phyloP scores from a whole-genome alignment of 139 green algal species.

The Coccomyxa sp. region DNA sequence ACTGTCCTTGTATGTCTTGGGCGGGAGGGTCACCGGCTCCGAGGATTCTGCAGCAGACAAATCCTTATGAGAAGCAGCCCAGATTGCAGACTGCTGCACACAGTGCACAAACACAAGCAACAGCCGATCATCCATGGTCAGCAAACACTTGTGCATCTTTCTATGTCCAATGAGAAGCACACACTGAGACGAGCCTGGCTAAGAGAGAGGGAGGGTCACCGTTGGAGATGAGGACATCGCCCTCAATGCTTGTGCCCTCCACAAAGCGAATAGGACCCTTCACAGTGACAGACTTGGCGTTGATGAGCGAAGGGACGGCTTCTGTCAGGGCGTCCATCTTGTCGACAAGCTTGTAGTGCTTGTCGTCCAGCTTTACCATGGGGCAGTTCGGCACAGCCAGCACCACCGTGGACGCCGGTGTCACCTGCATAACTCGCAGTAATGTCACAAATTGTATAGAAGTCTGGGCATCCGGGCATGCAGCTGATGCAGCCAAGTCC shows the following conservation, averaged over 20 bases:
- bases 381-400: conserved; percentile 43
- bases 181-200: too few species aligned
- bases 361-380: conserved; percentile 76
- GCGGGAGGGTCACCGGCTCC: not conserved
- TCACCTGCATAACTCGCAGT: conserved; percentile 30
- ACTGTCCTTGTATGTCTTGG: not conserved
- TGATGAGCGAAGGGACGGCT: conserved; percentile 52
- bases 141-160: too few species aligned
- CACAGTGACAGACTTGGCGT: conserved; percentile 58
- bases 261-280: conserved; percentile 66
- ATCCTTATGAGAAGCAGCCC: too few species aligned
- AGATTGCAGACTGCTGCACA: not conserved
- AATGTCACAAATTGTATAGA: not conserved
- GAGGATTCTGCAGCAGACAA: not conserved
- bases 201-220: not conserved
- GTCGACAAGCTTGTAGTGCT: conserved; percentile 82
- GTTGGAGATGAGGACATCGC: conserved; percentile 49
- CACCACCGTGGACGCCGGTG: conserved; percentile 62
- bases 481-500: too few species aligned
- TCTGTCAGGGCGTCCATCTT: conserved; percentile 62
- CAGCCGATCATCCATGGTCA: not conserved
- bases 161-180: too few species aligned
- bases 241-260: conserved; percentile 39
- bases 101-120: not conserved
- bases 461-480: too few species aligned